Evolutionary conservation across 768 basidiomycete genomes (phyloP).

Genomic region (Auriscalpium orientale): DNA sequence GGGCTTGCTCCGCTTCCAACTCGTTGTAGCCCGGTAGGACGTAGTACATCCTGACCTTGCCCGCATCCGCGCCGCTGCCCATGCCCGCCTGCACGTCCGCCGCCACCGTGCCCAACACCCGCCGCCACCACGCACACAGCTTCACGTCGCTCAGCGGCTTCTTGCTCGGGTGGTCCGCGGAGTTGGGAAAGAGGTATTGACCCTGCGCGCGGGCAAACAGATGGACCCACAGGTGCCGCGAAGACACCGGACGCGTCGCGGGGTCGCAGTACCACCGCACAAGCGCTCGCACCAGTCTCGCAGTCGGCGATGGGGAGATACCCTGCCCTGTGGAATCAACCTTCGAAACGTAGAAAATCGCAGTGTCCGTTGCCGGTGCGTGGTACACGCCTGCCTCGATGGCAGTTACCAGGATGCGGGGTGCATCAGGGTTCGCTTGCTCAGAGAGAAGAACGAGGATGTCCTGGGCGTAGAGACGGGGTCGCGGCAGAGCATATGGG

Average conservation of each 20-base stretch:
- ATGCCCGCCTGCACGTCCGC: slow-evolving; percentile 23
- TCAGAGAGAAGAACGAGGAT: slow-evolving; percentile 71
- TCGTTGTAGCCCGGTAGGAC: slow-evolving; percentile 64
- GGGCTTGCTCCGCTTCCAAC: slow-evolving; percentile 54
- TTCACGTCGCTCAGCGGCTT: slow-evolving; percentile 66
- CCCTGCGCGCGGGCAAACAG: slow-evolving; percentile 85
- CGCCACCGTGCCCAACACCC: slow-evolving; percentile 53
- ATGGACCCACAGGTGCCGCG: slow-evolving; percentile 66
- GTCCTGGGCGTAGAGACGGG: slow-evolving; percentile 65
- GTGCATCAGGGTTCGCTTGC: slow-evolving; percentile 38
- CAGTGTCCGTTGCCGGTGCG: slow-evolving; percentile 57
- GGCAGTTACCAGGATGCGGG: slow-evolving; percentile 64
- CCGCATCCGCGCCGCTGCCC: slow-evolving; percentile 10
- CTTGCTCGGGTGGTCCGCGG: slow-evolving; percentile 61
- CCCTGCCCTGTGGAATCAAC: slow-evolving; percentile 88
- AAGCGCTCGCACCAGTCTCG: slow-evolving; percentile 58
- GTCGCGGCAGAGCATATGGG: slow-evolving; percentile 63
- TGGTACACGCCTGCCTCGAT: slow-evolving; percentile 74
- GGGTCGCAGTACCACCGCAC: slow-evolving; percentile 58
- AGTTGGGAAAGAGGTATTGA: slow-evolving; percentile 94
- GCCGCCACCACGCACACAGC: slow-evolving; percentile 92
- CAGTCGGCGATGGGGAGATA: slow-evolving; percentile 56
- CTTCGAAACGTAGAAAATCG: slow-evolving; percentile 87
- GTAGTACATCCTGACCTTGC: slow-evolving; percentile 42
- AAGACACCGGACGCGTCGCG: slow-evolving; percentile 49